Evolutionary conservation across 139 green algal genomes (phyloP).

Genomic region (Chlamydomonas urium): DNA sequence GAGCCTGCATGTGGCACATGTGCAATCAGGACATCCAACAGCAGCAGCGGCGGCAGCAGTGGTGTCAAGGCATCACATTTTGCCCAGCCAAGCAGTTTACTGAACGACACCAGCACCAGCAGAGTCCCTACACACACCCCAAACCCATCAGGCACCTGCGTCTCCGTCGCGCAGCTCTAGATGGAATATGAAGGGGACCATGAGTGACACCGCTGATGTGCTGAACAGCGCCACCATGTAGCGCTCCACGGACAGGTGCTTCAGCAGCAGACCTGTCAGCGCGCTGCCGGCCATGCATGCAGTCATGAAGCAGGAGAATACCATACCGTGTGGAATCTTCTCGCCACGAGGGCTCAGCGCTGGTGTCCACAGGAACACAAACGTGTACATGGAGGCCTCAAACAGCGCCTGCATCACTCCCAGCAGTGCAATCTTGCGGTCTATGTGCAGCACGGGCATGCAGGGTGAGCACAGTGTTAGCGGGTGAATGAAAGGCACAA

Average conservation of each 20-base stretch:
- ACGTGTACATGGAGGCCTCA: conserved; percentile 96
- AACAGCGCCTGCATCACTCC: conserved; percentile 87
- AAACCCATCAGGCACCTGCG: background rate
- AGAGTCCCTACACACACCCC: too few relatives aligned
- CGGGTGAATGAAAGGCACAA: too few relatives aligned
- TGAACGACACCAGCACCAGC: too few relatives aligned
- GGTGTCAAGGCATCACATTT: too few relatives aligned
- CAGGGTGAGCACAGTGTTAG: too few relatives aligned
- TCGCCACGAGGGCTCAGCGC: conserved; percentile 71
- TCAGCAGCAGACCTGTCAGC: conserved; percentile 40
- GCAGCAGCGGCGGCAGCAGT: too few relatives aligned
- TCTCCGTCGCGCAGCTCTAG: conserved; percentile 5
- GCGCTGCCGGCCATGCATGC: conserved; percentile 81
- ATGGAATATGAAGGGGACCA: conserved; percentile 55
- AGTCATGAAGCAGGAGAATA: conserved; percentile 97
- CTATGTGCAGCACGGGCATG: conserved; percentile 28
- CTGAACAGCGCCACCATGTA: conserved; percentile 90
- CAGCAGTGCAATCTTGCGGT: conserved; percentile 66
- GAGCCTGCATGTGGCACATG: conserved; percentile 14
- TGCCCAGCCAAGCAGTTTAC: too few relatives aligned
- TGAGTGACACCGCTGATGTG: conserved; percentile 47
- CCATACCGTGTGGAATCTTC: conserved; percentile 94
- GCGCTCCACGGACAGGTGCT: conserved; percentile 29
- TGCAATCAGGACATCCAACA: too few relatives aligned
- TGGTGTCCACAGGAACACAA: conserved; percentile 97